A percentile compares a stretch with the other conserved stretches of the same genome.
Conservation (phyloP, 2,329 filamentous ascomycete genomes). For the Dryadomyces quercus-mongolicae region DNA sequence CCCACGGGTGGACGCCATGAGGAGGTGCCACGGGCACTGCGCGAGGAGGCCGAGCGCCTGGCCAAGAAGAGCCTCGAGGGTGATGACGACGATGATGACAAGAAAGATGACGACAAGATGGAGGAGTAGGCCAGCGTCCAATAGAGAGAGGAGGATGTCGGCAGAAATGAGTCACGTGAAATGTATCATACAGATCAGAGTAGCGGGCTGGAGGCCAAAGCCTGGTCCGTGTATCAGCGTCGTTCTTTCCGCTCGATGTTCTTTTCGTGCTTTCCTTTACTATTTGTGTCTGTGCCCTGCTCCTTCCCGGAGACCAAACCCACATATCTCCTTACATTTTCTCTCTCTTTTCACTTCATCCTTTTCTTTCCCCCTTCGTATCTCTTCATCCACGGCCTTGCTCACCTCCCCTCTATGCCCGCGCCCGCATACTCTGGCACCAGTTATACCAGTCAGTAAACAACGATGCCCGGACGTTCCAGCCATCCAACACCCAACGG, state of each 20-base stretch:
- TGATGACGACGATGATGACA: constrained; percentile 65
- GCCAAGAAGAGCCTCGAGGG: constrained; percentile 83
- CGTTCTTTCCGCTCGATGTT: too few relatives aligned
- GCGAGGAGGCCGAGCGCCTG: constrained; percentile 83
- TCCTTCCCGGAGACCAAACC: neutral
- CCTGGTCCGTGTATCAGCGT: too few relatives aligned
- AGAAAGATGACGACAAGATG: constrained; percentile 68
- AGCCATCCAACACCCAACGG: constrained; percentile 44
- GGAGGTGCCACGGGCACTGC: constrained; percentile 82
- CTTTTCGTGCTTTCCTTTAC: neutral
- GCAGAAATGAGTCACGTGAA: neutral
- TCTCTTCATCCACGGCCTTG: neutral
- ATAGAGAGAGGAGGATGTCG: too few relatives aligned
- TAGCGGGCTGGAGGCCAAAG: too few relatives aligned
- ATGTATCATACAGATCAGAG: neutral
- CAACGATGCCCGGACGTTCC: constrained; percentile 51
- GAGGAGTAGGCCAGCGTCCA: constrained; percentile 60
- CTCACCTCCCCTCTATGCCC: neutral
- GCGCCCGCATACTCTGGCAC: constrained; percentile 22
- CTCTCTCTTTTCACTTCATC: neutral
- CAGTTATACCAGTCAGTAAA: constrained; percentile 67
- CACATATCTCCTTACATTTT: neutral
- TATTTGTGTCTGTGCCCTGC: neutral
- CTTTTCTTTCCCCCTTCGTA: neutral
- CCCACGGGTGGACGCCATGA: constrained; percentile 88